Percentiles rank a stretch among this genome's conserved stretches.
phyloP scores from a whole-genome alignment of 1,284 basidiomycete species.

The Neotropicomus parvogracilis region DNA sequence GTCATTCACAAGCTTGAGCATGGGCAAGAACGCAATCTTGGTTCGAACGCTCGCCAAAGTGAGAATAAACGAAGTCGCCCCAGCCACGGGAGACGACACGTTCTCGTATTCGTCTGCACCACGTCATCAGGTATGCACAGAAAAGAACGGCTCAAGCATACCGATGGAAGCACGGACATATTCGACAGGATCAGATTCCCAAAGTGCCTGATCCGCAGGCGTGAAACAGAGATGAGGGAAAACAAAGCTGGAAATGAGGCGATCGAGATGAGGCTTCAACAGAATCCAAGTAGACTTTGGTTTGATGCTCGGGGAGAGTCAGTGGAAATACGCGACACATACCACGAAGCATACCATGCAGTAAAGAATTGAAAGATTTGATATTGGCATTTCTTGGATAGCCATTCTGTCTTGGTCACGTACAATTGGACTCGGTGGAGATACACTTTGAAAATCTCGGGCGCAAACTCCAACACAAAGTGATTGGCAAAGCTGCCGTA shows the following conservation, averaged over 20 bases:
- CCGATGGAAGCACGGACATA: conserved; percentile 72
- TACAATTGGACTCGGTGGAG: conserved; percentile 71
- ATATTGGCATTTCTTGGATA: conserved; percentile 78
- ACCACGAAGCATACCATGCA: conserved; percentile 60
- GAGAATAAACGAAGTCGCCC: conserved; percentile 76
- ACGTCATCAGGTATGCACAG: not conserved
- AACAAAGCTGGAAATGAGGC: conserved; percentile 70
- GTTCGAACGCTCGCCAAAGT: conserved; percentile 74
- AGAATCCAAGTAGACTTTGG: conserved; percentile 83
- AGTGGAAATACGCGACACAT: not conserved
- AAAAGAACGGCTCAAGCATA: conserved; percentile 34
- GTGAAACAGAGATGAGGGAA: conserved; percentile 86
- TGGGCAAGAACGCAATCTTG: conserved; percentile 73
- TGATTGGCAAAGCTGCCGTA: conserved; percentile 73
- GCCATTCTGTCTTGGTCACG: conserved; percentile 69
- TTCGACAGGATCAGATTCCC: conserved; percentile 77
- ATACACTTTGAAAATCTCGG: conserved; percentile 80
- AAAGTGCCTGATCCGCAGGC: conserved; percentile 59
- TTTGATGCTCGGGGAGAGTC: conserved; percentile 63
- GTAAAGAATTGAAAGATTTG: conserved; percentile 80
- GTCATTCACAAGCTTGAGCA: conserved; percentile 71
- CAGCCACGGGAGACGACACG: conserved; percentile 69
- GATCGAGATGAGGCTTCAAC: conserved; percentile 78
- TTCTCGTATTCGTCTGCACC: conserved; percentile 73
- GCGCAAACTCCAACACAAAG: conserved; percentile 76